A percentile compares a stretch with the other conserved stretches of the same genome.
phyloP scores from a whole-genome alignment of 176 grass and related monocot genomes.

The Typha latifolia region DNA sequence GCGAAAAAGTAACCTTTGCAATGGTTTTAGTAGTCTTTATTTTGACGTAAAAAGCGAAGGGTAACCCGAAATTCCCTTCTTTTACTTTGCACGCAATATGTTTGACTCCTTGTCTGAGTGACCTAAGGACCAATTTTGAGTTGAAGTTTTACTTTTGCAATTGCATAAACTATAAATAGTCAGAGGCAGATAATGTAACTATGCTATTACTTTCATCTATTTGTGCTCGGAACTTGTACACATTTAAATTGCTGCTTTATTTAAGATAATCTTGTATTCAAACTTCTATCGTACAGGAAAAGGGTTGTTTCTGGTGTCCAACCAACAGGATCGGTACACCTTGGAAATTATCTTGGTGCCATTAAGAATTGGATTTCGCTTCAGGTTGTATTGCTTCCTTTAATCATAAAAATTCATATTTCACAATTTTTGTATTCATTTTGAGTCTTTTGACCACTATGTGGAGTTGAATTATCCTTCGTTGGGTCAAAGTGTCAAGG shows the following conservation, averaged over 20 bases:
- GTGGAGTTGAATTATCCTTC: neutral
- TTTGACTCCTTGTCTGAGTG: constrained; percentile 14
- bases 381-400: constrained; percentile 42
- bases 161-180: neutral
- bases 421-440: neutral
- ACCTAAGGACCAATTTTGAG: neutral
- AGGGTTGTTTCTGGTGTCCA: constrained; percentile 97
- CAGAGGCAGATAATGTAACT: too few relatives aligned
- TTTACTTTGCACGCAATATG: constrained; percentile 13
- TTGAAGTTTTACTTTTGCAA: neutral
- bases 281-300: constrained; percentile 41
- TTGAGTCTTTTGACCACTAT: neutral
- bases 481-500: too few relatives aligned
- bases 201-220: too few relatives aligned
- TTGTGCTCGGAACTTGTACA: too few relatives aligned
- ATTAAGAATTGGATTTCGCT: constrained; percentile 96
- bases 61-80: neutral
- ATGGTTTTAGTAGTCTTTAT: neutral
- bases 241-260: too few relatives aligned
- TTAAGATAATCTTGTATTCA: neutral
- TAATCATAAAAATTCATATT: neutral
- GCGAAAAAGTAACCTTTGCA: neutral
- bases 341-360: constrained; percentile 94
- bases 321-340: constrained; percentile 90
- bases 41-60: neutral